A percentile compares a stretch with the other conserved stretches of the same genome.
These are phyloP conservation scores for Elongisporangium anandrum DNA, from an alignment of 352 stramenopile species.

Conservation along the genomic window DNA sequence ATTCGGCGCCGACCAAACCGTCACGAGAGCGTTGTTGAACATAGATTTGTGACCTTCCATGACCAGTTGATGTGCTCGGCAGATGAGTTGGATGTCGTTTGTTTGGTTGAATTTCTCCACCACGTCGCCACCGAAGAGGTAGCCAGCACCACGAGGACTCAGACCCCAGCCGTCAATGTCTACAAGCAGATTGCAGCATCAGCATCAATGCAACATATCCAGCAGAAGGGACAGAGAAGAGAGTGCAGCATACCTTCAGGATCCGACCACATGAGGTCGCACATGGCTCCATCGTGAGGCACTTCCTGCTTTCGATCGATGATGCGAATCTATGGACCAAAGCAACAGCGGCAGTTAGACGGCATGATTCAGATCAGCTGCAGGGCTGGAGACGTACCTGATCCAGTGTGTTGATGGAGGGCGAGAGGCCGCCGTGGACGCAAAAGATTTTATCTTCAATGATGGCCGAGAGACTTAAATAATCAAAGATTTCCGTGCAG, in stretches of 20 bases:
- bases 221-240: not conserved
- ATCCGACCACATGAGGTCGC: slow-evolving; percentile 95
- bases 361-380: not conserved
- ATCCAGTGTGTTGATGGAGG: slow-evolving; percentile 88
- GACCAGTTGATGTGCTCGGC: slow-evolving; percentile 97
- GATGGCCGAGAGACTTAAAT: slow-evolving; percentile 96
- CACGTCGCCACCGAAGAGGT: slow-evolving; percentile 98
- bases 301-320: slow-evolving; percentile 99
- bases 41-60: slow-evolving; percentile 92
- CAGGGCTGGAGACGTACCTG: slow-evolving; percentile 27
- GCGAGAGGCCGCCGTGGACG: slow-evolving; percentile 97
- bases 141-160: slow-evolving; percentile 95
- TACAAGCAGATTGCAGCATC: slow-evolving; percentile 72
- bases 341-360: slow-evolving; percentile 1
- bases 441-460: slow-evolving; percentile 99
- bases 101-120: slow-evolving; percentile 98
- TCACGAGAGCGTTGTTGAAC: slow-evolving; percentile 98
- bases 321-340: slow-evolving; percentile 53
- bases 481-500: slow-evolving; percentile 99
- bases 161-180: slow-evolving; percentile 99
- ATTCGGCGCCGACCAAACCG: slow-evolving; percentile 98
- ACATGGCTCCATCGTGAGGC: slow-evolving; percentile 98
- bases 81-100: slow-evolving; percentile 98
- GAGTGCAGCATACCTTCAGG: slow-evolving; percentile 57
- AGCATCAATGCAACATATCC: not conserved